Conservation (phyloP, 208 protist species). For the Leishmania lainsoni region DNA sequence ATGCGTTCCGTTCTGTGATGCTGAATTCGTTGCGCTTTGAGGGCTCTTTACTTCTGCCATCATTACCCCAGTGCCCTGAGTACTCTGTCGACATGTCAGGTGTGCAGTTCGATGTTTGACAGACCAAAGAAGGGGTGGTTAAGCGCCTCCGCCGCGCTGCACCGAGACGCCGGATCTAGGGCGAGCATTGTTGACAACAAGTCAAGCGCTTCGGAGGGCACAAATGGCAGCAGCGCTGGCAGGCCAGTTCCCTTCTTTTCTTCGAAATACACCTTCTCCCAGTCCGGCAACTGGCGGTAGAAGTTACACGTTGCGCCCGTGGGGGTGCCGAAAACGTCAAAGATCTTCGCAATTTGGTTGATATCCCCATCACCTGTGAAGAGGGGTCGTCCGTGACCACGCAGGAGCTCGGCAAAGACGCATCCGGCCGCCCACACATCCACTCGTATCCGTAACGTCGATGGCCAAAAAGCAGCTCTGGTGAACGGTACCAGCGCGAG, state of each 20-base stretch:
- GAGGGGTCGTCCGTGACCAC: slow-evolving; percentile 78
- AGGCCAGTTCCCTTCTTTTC: slow-evolving; percentile 44
- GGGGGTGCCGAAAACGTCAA: slow-evolving; percentile 97
- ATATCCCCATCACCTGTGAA: slow-evolving; percentile 92
- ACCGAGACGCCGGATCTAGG: slow-evolving; percentile 55
- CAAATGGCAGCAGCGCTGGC: slow-evolving; percentile 61
- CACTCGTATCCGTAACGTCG: slow-evolving; percentile 93
- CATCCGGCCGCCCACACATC: slow-evolving; percentile 96
- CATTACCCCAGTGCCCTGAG: background rate
- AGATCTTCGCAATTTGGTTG: slow-evolving; percentile 89
- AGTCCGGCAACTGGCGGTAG: slow-evolving; percentile 94
- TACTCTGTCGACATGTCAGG: background rate
- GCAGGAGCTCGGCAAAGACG: slow-evolving; percentile 98
- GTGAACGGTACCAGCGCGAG: slow-evolving; percentile 99
- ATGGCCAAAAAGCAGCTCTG: slow-evolving; percentile 97
- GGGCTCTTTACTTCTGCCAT: background rate
- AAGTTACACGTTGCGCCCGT: slow-evolving; percentile 81
- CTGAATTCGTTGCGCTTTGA: too few species aligned
- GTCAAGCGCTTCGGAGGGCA: slow-evolving; percentile 52
- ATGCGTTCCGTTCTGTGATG: background rate
- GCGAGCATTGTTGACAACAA: slow-evolving; percentile 55
- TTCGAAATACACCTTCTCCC: slow-evolving; percentile 87
- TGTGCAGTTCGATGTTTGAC: background rate
- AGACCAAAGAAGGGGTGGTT: slow-evolving; percentile 60
- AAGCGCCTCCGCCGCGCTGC: slow-evolving; percentile 56